Evolutionary conservation across 371 early-diverging fungal species (phyloP).

Genomic region (Rhizomucor miehei): DNA sequence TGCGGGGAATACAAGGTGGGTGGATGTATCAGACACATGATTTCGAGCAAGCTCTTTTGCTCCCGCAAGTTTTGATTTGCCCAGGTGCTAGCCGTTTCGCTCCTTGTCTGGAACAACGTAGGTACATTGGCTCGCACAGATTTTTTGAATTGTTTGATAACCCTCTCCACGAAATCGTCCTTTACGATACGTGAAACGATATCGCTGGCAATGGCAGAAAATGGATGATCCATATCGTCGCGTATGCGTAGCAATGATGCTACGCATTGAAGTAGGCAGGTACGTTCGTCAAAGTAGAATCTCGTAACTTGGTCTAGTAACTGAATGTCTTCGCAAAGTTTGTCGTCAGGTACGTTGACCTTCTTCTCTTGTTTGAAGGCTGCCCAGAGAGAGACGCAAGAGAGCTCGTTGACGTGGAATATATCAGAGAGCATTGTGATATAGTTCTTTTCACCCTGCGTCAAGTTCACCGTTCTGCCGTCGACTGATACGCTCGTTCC

Average conservation of each 20-base stretch:
- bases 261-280: slow-evolving; percentile 35
- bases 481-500: slow-evolving; percentile 22
- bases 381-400: slow-evolving; percentile 34
- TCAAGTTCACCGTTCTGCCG: slow-evolving; percentile 33
- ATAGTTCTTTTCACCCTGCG: slow-evolving; percentile 34
- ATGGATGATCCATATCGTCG: slow-evolving; percentile 22
- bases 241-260: slow-evolving; percentile 34
- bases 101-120: slow-evolving; percentile 5
- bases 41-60: slow-evolving; percentile 37
- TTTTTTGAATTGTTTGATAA: slow-evolving; percentile 27
- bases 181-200: slow-evolving; percentile 16
- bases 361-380: slow-evolving; percentile 16
- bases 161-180: slow-evolving; percentile 18
- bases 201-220: slow-evolving; percentile 23
- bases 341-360: slow-evolving; percentile 4
- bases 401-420: slow-evolving; percentile 30
- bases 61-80: slow-evolving; percentile 42
- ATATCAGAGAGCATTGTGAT: slow-evolving; percentile 26
- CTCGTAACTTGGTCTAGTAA: slow-evolving; percentile 16
- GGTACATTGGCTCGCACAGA: slow-evolving; percentile 24
- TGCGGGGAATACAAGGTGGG: slow-evolving; percentile 13
- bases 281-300: slow-evolving; percentile 38
- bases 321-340: slow-evolving; percentile 17
- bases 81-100: slow-evolving; percentile 19
- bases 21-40: slow-evolving; percentile 25